These are phyloP conservation scores for Xylaria sp. DNA, from an alignment of 2,329 filamentous ascomycete genomes.

Conservation along the genomic window DNA sequence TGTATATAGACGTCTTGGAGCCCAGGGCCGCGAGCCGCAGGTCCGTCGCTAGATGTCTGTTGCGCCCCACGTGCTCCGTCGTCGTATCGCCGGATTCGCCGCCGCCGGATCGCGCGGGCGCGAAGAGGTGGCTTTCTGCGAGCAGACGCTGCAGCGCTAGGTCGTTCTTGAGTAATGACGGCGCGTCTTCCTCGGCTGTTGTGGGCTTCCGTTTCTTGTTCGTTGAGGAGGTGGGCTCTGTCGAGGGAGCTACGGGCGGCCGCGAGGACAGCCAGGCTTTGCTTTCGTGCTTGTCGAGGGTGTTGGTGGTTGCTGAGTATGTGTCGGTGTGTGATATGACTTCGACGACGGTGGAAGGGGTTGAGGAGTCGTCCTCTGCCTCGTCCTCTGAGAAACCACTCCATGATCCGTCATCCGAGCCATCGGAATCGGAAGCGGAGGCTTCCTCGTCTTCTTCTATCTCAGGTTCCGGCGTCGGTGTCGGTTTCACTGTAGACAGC, in stretches of 20 bases:
- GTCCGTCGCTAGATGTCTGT: conserved; percentile 84
- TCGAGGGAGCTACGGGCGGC: conserved; percentile 54
- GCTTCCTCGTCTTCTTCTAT: conserved; percentile 56
- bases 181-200: conserved; percentile 69
- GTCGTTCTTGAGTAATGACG: conserved; percentile 86
- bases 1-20: conserved; percentile 77
- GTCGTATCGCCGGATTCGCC: conserved; percentile 50
- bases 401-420: conserved; percentile 38
- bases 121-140: conserved; percentile 70
- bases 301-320: conserved; percentile 52
- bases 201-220: conserved; percentile 45
- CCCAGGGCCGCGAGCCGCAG: conserved; percentile 84
- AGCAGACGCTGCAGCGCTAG: conserved; percentile 91
- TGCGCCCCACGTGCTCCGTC: conserved; percentile 67
- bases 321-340: conserved; percentile 69
- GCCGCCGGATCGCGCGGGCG: conserved; percentile 53
- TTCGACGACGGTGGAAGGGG: conserved; percentile 57
- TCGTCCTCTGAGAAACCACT: conserved; percentile 63
- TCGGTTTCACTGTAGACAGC: conserved; percentile 41
- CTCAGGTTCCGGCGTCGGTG: conserved; percentile 26
- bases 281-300: conserved; percentile 74
- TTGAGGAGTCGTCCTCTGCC: conserved; percentile 43
- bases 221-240: conserved; percentile 44
- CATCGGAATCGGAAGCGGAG: conserved; percentile 40
- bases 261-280: conserved; percentile 75